Percentiles rank a stretch among this genome's conserved stretches.
Evolutionary conservation across 179 eudicot species (phyloP).

Genomic region (Carnegiea gigantea): DNA sequence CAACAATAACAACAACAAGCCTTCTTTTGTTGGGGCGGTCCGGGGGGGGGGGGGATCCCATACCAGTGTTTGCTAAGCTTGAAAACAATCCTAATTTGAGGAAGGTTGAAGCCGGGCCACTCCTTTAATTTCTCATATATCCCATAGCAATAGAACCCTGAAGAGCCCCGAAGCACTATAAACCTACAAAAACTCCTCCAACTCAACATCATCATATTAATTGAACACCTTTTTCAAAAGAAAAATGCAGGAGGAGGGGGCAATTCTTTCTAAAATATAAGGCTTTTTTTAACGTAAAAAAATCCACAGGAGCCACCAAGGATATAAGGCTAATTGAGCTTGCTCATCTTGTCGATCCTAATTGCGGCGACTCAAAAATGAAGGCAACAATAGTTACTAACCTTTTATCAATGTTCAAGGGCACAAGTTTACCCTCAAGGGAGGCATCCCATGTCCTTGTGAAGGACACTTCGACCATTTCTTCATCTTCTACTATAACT

Average conservation of each 20-base stretch:
- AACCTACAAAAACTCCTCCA: constrained; percentile 33
- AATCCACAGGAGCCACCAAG: too few relatives aligned
- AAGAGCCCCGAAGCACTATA: constrained; percentile 51
- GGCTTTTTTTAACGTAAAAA: too few relatives aligned
- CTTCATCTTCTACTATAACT: constrained; percentile 48
- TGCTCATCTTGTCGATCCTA: too few relatives aligned
- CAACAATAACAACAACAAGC: not conserved
- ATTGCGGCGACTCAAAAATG: too few relatives aligned
- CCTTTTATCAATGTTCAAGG: constrained; percentile 86
- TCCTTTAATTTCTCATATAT: constrained; percentile 54
- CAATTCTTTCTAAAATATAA: too few relatives aligned
- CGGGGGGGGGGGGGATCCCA: not conserved
- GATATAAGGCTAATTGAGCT: too few relatives aligned
- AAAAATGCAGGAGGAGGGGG: too few relatives aligned
- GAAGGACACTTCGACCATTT: constrained; percentile 74
- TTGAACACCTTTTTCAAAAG: too few relatives aligned
- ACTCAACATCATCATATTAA: not conserved
- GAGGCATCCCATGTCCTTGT: constrained; percentile 54
- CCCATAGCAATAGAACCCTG: constrained; percentile 65
- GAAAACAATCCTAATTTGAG: constrained; percentile 59
- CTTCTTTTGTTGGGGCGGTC: too few relatives aligned
- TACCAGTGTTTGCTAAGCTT: constrained; percentile 60
- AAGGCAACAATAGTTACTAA: constrained; percentile 7
- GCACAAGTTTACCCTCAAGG: constrained; percentile 32
- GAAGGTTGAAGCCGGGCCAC: constrained; percentile 60